Base-by-base conservation (phyloP, 1,284 basidiomycete genomes). In the Trametes pubescens region DNA sequence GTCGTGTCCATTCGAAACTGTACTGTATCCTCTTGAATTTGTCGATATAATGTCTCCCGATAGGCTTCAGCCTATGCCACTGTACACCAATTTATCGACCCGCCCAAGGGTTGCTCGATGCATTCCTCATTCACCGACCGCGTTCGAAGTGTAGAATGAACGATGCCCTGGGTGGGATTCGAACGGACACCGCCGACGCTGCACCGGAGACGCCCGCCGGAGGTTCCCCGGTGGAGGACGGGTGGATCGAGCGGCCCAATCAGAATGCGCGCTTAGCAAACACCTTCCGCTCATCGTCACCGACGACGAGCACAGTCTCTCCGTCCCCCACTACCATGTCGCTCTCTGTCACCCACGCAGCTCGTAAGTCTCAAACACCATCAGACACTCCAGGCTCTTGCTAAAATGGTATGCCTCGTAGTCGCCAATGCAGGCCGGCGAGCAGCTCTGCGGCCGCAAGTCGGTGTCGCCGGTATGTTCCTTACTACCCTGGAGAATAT, bases 381-480 rank as follows among this genome's bases (percentile, higher is more conserved):
- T 5, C 2, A 24, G 8, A 18, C 10, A 24, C 7, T 22, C 24
- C 43, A 9, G 37, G 49, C 24, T 38, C 26, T 53, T 52, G 35
- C 24, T 54, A 55, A 44, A 55, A 44, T 44, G 26, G 24, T 16
- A 22, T 51, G 62, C 55, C 65, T 65, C 16, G 24, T 65, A 86
- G 85, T 78, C 64, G 69, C 77, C 62, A 77, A 76, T 72, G 77
- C 78, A 68, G 77, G 80, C 57, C 82, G 83, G 72, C 79, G 80
- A 73, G 78, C 80, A 69, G 79, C 79, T 64, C 76, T 84, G 52
- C 77, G 80, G 59, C 81, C 85, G 55, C 75, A 78, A 69, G 73
- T 81, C 52, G 81, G 81, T 71, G 72, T 85, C 29, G 70, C 78
- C 70, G 80, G 85, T 85, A 62, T 68, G 81, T 72, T 64, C 64